These are phyloP conservation scores for Cystoderma amianthinum DNA, from an alignment of 768 basidiomycete genomes.

Conservation along the genomic window DNA sequence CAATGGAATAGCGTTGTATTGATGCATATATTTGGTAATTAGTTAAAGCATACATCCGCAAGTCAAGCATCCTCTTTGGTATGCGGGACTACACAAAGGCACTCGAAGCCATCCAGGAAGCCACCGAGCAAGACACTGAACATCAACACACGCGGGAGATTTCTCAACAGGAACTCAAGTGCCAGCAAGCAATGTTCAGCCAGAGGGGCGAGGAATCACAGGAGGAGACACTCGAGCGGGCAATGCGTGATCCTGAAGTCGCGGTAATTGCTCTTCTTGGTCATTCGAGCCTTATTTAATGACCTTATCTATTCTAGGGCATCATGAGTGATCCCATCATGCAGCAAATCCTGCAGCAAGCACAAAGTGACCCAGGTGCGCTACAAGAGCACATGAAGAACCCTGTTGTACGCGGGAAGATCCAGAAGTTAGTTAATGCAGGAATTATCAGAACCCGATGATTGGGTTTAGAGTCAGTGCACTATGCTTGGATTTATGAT, in stretches of 20 bases:
- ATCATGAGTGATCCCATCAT: conserved; percentile 91
- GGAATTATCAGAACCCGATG: conserved; percentile 88
- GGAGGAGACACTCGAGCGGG: conserved; percentile 87
- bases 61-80: conserved; percentile 73
- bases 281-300: no score
- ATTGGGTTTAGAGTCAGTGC: conserved; percentile 16
- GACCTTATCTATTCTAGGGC: conserved; percentile 39
- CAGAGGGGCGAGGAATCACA: conserved; percentile 84
- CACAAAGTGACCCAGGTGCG: conserved; percentile 82
- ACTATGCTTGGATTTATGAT: no score
- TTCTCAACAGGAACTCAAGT: conserved; percentile 70
- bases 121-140: conserved; percentile 72
- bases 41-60: conserved; percentile 97
- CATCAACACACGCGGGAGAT: conserved; percentile 83
- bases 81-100: conserved; percentile 94
- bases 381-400: conserved; percentile 97
- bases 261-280: conserved; percentile 52
- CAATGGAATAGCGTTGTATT: conserved; percentile 2
- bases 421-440: conserved; percentile 85
- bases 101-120: conserved; percentile 75
- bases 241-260: conserved; percentile 97
- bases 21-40: conserved; percentile 3
- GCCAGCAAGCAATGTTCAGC: conserved; percentile 68
- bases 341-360: conserved; percentile 93
- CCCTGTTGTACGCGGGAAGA: conserved; percentile 70